These are phyloP conservation scores for Xylaria sp. DNA, from an alignment of 495 filamentous ascomycete genomes.

Conservation along the genomic window DNA sequence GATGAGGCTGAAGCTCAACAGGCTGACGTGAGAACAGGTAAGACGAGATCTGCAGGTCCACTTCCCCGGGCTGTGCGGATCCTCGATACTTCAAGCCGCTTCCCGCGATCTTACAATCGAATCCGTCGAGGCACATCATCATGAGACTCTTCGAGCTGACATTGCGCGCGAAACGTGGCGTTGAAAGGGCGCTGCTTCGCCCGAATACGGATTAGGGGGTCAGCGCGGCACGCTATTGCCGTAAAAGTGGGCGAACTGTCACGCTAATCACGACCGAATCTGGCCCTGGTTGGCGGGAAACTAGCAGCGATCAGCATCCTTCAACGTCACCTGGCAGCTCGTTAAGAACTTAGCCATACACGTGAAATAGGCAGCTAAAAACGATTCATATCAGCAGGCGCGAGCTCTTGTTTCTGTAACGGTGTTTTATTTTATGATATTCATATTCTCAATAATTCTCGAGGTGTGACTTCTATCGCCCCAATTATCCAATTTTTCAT, in stretches of 20 bases:
- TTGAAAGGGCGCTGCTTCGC: neutral
- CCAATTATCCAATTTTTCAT: neutral
- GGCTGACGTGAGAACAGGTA: conserved; percentile 20
- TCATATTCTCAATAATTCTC: neutral
- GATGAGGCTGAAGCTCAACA: conserved; percentile 12
- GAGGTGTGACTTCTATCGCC: neutral
- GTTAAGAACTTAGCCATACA: neutral
- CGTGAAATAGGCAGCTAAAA: neutral
- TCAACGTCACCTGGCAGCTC: conserved; percentile 4
- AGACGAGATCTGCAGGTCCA: conserved; percentile 3
- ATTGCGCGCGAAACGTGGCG: conserved; percentile 7
- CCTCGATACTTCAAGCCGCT: neutral
- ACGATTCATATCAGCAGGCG: neutral
- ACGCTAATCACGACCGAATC: conserved; percentile 1
- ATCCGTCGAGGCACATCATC: neutral
- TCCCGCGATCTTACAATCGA: conserved; percentile 1
- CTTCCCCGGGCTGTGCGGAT: neutral
- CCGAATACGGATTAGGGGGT: conserved; percentile 14
- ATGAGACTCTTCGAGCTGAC: neutral
- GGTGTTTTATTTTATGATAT: too few species aligned
- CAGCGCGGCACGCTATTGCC: conserved; percentile 19
- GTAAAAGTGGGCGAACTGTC: neutral
- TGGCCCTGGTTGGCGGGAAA: neutral
- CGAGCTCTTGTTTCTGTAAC: neutral
- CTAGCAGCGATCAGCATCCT: conserved; percentile 12